Conservation (phyloP, 768 basidiomycete genomes). For the Tricholoma furcatifolium region DNA sequence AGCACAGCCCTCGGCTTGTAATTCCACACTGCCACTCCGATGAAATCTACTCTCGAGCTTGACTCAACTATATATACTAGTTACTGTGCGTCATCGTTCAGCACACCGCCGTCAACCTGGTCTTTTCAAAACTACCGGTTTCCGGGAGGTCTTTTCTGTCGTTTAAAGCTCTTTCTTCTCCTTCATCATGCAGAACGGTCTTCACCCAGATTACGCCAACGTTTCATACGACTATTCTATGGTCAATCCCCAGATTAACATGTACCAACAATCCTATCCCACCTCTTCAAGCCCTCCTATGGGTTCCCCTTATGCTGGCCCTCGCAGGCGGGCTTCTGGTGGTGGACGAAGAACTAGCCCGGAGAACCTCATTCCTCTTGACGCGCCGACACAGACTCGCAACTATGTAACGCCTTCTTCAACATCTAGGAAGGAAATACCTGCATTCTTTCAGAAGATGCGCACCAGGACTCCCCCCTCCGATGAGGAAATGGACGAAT, state of each 20-base stretch:
- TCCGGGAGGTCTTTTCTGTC: not conserved
- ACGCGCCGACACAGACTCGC: slow-evolving; percentile 79
- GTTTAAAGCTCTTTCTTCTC: slow-evolving; percentile 6
- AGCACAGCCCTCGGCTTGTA: not conserved
- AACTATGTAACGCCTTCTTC: slow-evolving; percentile 70
- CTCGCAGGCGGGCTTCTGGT: slow-evolving; percentile 16
- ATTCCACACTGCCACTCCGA: slow-evolving; percentile 1
- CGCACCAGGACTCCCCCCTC: slow-evolving; percentile 37
- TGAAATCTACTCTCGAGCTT: slow-evolving; percentile 7
- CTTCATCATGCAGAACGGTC: slow-evolving; percentile 23
- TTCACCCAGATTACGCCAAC: slow-evolving; percentile 14
- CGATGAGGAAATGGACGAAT: slow-evolving; percentile 55
- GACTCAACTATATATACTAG: slow-evolving; percentile 10
- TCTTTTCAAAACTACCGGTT: too few relatives aligned
- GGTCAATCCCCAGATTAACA: slow-evolving; percentile 8
- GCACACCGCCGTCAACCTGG: too few relatives aligned
- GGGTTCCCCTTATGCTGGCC: slow-evolving; percentile 9
- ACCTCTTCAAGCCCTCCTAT: slow-evolving; percentile 1
- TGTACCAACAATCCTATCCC: slow-evolving; percentile 15
- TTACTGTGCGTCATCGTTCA: slow-evolving; percentile 4
- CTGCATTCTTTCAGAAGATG: slow-evolving; percentile 67
- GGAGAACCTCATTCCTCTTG: slow-evolving; percentile 59
- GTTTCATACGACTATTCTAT: slow-evolving; percentile 20
- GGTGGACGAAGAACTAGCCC: slow-evolving; percentile 37
- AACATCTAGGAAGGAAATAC: slow-evolving; percentile 79